Evolutionary conservation across 129 eudicot genomes (phyloP).

Genomic region (carrot (Daucus carota)): DH1_v3.0 NC_030389.2:31762001-31762500

Average conservation of each 20-base stretch:
- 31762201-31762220: background rate
- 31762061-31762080: background rate
- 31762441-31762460: no score
- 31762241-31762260: background rate
- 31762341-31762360: background rate
- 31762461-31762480: no score
- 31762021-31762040: background rate
- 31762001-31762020: background rate
- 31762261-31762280: background rate
- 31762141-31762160: background rate
- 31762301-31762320: constrained; percentile 5
- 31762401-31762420: background rate
- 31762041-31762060: background rate
- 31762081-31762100: background rate
- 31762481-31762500: no score
- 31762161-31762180: background rate
- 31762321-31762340: background rate
- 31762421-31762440: constrained; percentile 4
- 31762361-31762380: constrained; percentile 1
- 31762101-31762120: background rate
- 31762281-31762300: background rate
- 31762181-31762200: background rate
- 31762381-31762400: constrained; percentile 6
- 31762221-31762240: background rate
- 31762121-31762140: background rate